A percentile compares a stretch with the other conserved stretches of the same genome.
Conservation (phyloP, 192 early-diverging fungal species). For the Obelidium mucronatum region DNA sequence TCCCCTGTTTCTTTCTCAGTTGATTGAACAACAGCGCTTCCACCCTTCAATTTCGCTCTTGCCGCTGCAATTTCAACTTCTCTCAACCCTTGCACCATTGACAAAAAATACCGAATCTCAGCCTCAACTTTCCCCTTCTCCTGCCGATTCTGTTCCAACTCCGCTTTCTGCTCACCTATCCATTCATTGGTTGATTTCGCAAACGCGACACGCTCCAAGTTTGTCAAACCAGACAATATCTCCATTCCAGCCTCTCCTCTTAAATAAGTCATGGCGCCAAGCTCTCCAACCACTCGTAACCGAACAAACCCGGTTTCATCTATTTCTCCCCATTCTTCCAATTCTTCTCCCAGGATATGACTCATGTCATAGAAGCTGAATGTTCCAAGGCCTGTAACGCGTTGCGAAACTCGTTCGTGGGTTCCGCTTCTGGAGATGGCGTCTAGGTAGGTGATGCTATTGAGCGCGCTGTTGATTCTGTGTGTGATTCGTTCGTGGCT, state of each 20-base stretch:
- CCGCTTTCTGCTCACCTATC: not conserved
- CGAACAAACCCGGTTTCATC: conserved; percentile 20
- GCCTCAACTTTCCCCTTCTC: conserved; percentile 4
- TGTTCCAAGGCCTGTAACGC: not conserved
- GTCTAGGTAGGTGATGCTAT: not conserved
- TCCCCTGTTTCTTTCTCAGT: not conserved
- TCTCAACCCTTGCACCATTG: conserved; percentile 21
- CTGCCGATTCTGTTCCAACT: not conserved
- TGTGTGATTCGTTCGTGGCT: not conserved
- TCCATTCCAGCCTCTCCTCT: conserved; percentile 1
- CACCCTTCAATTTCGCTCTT: not conserved
- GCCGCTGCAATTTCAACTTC: conserved; percentile 3
- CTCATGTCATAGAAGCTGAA: conserved; percentile 13
- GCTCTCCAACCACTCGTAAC: not conserved
- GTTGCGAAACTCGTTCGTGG: not conserved
- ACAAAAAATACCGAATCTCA: conserved; percentile 25
- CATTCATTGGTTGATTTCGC: not conserved
- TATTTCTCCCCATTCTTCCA: conserved; percentile 10
- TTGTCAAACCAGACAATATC: not conserved
- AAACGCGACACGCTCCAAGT: conserved; percentile 4
- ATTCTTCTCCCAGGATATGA: not conserved
- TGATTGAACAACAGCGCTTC: not conserved
- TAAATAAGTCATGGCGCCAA: conserved; percentile 1
- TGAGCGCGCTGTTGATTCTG: conserved; percentile 6
- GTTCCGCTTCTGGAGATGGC: not conserved